Base-by-base conservation (phyloP, 345 rosid species). In the Passiflora organensis region DNA sequence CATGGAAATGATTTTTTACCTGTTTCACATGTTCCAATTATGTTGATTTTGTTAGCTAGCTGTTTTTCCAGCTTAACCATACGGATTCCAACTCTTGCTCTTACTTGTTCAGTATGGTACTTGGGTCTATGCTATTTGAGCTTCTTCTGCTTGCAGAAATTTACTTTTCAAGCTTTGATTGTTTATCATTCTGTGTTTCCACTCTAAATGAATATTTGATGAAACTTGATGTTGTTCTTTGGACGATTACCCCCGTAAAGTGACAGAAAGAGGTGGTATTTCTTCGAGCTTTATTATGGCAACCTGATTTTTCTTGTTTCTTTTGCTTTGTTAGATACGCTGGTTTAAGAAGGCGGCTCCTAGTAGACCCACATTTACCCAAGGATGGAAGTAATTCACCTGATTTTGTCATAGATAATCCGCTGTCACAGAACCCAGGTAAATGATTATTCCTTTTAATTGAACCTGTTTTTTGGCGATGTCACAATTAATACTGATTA, bases 401-500 rank as follows among this genome's bases (percentile, higher is more conserved):
- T 63, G 67, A 85, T 76, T 93, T 78, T 63, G 78, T 77, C 17
- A 67, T 91, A 25, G 98, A 91, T 68, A 91, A 91, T 65, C 98
- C 98, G 21, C 73, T 91, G 21, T 91, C 98, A 6, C 98, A 84
- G 78, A 91, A 88, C 72, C 98, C 98, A 60, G 98, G 98, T 91
- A 66, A 55, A 34, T 60, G 46, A 56, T 60, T 28, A 51, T 69
- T 37, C 45, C 28, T 43, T 15, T 16, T 6, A 8, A 17, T 14
- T 43, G 47, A 6, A 17, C 34, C 8, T 28, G 34, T 28, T 28
- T 28, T 2, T 3, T 28, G 3, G 34, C 5, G 34, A 8, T 2
- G 13, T 2, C 44, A 25, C 42, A 38, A 13, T 21, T 0, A 36
- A 4, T n/a, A 5, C 36, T 50, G 34, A 28, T 50, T 13, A 0